These are phyloP conservation scores for Xylaria castorea DNA, from an alignment of 495 filamentous ascomycete species.

Conservation along the genomic window DNA sequence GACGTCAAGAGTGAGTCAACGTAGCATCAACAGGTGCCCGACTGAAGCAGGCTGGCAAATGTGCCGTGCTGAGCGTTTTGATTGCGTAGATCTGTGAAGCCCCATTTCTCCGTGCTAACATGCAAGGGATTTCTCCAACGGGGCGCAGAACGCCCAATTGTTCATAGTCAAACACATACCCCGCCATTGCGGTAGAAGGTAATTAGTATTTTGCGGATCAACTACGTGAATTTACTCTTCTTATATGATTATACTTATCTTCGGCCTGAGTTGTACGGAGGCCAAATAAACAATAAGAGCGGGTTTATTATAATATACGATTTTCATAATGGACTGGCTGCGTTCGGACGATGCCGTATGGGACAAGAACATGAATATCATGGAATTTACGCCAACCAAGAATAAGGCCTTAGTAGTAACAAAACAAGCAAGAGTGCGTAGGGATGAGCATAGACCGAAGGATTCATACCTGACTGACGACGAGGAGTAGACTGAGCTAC, in stretches of 20 bases:
- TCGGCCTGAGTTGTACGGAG: not conserved
- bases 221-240: not conserved
- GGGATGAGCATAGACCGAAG: not conserved
- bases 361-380: slow-evolving; percentile 10
- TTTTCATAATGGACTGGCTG: slow-evolving; percentile 2
- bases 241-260: not conserved
- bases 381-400: not conserved
- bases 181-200: not conserved
- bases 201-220: not conserved
- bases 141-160: not conserved
- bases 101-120: not conserved
- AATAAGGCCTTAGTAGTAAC: not conserved
- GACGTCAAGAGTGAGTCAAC: not conserved
- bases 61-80: not conserved
- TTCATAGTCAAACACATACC: not conserved
- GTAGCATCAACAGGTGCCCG: not conserved
- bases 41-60: not conserved
- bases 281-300: not conserved
- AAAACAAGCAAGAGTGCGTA: not conserved
- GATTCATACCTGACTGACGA: not conserved
- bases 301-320: too few relatives aligned
- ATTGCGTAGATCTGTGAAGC: not conserved
- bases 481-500: not conserved
- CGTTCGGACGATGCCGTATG: not conserved
- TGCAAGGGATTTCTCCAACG: slow-evolving; percentile 4